phyloP scores from a whole-genome alignment of 2,329 filamentous ascomycete genomes.

The Fusarium proliferatum region DNA sequence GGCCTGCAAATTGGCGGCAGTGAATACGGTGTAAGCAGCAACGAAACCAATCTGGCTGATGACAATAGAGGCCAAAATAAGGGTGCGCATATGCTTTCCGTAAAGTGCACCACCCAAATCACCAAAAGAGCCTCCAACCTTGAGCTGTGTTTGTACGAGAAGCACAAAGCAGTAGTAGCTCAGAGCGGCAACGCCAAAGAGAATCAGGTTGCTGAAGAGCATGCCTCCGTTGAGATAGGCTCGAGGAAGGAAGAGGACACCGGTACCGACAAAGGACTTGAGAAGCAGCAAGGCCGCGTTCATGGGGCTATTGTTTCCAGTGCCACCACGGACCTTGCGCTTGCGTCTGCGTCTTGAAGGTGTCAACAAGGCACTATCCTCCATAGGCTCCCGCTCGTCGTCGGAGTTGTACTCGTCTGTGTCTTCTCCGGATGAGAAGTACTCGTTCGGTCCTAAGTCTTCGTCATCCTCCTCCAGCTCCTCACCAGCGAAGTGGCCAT shows the following conservation, averaged over 20 bases:
- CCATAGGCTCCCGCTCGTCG: constrained; percentile 82
- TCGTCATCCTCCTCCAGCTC: constrained; percentile 97
- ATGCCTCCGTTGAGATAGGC: constrained; percentile 97
- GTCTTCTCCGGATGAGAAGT: constrained; percentile 84
- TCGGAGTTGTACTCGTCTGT: constrained; percentile 72
- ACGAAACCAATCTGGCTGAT: constrained; percentile 96
- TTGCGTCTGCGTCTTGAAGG: constrained; percentile 78
- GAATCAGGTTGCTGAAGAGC: constrained; percentile 92
- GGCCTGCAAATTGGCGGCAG: constrained; percentile 92
- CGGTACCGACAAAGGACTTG: constrained; percentile 98
- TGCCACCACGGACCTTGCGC: constrained; percentile 78
- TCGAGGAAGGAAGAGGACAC: constrained; percentile 90
- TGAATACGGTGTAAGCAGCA: constrained; percentile 96
- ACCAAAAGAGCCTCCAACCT: constrained; percentile 93
- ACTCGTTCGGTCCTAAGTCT: constrained; percentile 85
- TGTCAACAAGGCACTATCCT: constrained; percentile 85
- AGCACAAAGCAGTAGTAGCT: constrained; percentile 99
- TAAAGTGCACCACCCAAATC: constrained; percentile 95
- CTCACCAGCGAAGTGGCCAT: constrained; percentile 97
- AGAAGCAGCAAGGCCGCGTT: constrained; percentile 87
- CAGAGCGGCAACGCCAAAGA: constrained; percentile 84
- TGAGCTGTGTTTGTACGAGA: constrained; percentile 85
- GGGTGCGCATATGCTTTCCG: constrained; percentile 86
- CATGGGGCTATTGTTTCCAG: constrained; percentile 80
- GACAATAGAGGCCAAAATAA: constrained; percentile 93